Evolutionary conservation across 2,329 filamentous ascomycete genomes (phyloP).

Genomic region (Phyllosticta citrichinensis): DNA sequence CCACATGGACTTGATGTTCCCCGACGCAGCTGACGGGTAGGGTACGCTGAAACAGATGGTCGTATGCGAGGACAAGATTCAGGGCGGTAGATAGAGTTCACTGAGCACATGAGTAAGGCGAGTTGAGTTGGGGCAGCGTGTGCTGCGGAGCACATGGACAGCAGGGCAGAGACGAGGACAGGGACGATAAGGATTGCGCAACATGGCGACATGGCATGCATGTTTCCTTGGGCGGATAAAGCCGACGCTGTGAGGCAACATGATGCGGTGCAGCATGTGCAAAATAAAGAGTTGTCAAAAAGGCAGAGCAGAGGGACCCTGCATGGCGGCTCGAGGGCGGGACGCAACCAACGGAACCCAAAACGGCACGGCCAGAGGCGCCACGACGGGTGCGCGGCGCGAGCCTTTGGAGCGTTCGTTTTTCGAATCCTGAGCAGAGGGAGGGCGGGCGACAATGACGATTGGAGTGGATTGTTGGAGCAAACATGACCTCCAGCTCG

Average conservation of each 20-base stretch:
- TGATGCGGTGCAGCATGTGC: background rate
- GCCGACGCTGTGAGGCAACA: background rate
- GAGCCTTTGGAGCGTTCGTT: background rate
- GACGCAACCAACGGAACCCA: background rate
- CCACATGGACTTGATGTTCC: background rate
- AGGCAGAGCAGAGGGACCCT: background rate
- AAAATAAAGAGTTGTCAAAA: background rate
- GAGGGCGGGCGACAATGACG: too few species aligned
- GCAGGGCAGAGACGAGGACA: background rate
- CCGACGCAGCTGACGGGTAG: background rate
- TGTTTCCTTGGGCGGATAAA: background rate
- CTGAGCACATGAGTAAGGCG: background rate
- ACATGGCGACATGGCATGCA: background rate
- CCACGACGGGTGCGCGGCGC: background rate
- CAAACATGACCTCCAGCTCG: background rate
- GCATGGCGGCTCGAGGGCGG: background rate
- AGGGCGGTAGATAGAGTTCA: background rate
- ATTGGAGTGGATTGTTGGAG: too few species aligned
- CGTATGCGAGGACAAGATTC: background rate
- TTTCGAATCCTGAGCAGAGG: too few species aligned
- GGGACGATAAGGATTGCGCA: background rate
- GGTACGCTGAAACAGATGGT: background rate
- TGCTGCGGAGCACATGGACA: background rate
- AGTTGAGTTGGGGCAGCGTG: background rate
- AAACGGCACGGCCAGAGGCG: background rate